These are phyloP conservation scores for Polygonum aviculare DNA, from an alignment of 148 eudicot genomes.

Conservation along the genomic window DNA sequence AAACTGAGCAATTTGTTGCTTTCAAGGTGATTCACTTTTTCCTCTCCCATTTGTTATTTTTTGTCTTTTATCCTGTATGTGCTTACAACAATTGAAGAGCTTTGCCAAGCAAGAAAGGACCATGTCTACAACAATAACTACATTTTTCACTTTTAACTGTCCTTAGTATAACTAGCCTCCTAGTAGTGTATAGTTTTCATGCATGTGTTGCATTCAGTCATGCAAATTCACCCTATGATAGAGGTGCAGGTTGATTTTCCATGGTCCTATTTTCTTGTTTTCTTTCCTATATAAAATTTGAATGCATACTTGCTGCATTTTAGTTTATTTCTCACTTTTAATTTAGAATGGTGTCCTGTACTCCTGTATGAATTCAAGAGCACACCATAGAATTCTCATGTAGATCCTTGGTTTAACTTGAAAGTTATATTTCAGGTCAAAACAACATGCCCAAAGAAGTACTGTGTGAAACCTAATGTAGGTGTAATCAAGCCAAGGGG, in stretches of 20 bases:
- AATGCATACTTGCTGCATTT: background rate
- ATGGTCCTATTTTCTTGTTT: background rate
- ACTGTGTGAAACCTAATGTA: slow-evolving; percentile 54
- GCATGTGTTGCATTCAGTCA: background rate
- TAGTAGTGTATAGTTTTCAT: background rate
- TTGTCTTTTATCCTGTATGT: background rate
- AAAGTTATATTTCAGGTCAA: slow-evolving; percentile 44
- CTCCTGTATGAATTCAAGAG: background rate
- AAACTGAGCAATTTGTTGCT: slow-evolving; percentile 46
- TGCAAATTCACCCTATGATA: background rate
- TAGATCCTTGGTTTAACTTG: background rate
- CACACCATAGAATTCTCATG: background rate
- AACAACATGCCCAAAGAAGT: slow-evolving; percentile 64
- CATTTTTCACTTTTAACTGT: background rate
- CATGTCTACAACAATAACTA: background rate
- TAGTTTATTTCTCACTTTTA: background rate
- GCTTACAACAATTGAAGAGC: background rate
- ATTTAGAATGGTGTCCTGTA: background rate
- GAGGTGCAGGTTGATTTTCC: background rate
- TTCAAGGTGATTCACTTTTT: slow-evolving; percentile 45
- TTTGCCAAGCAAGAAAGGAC: background rate
- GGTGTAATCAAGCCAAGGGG: slow-evolving; percentile 48
- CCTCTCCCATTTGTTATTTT: background rate
- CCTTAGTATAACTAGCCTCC: background rate
- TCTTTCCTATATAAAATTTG: background rate